Conservation (phyloP, 768 basidiomycete genomes). For the Agaricus subrufescens region DNA sequence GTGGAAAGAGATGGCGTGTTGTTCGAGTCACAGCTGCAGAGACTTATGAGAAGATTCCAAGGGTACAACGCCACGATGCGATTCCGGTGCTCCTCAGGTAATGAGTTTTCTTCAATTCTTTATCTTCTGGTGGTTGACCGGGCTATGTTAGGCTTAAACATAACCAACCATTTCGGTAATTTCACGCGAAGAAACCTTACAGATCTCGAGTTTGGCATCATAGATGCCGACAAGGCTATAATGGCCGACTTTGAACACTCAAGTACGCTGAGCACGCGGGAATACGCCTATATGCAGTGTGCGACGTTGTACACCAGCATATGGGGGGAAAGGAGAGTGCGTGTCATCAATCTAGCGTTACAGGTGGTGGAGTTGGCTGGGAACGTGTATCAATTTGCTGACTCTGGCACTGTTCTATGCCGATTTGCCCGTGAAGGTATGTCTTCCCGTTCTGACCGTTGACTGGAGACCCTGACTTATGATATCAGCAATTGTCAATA, state of each 20-base stretch:
- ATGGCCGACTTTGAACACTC: slow-evolving; percentile 73
- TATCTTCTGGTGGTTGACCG: not conserved
- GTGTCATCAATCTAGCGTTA: slow-evolving; percentile 82
- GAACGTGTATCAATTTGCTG: slow-evolving; percentile 87
- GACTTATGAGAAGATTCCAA: slow-evolving; percentile 63
- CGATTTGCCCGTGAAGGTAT: slow-evolving; percentile 75
- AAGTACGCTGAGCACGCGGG: slow-evolving; percentile 60
- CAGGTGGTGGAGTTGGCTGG: slow-evolving; percentile 80
- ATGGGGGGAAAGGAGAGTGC: slow-evolving; percentile 74
- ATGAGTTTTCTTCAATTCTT: slow-evolving; percentile 13
- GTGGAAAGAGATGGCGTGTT: slow-evolving; percentile 57
- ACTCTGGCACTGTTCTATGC: slow-evolving; percentile 79
- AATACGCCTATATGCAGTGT: slow-evolving; percentile 77
- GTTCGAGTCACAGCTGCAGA: slow-evolving; percentile 71
- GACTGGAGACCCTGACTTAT: not conserved
- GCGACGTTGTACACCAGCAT: slow-evolving; percentile 84
- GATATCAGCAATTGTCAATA: slow-evolving; percentile 59
- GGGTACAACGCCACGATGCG: slow-evolving; percentile 79
- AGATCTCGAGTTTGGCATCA: slow-evolving; percentile 72
- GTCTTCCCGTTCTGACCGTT: not conserved
- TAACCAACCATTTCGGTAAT: slow-evolving; percentile 66
- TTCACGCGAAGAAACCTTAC: slow-evolving; percentile 64
- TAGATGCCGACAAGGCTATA: slow-evolving; percentile 82
- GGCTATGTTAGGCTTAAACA: slow-evolving; percentile 47
- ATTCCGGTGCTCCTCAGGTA: slow-evolving; percentile 84